Percentiles rank a stretch among this genome's conserved stretches.
These are phyloP conservation scores for Begonia masoniana DNA, from an alignment of 306 rosid genomes.

Conservation along the genomic window DNA sequence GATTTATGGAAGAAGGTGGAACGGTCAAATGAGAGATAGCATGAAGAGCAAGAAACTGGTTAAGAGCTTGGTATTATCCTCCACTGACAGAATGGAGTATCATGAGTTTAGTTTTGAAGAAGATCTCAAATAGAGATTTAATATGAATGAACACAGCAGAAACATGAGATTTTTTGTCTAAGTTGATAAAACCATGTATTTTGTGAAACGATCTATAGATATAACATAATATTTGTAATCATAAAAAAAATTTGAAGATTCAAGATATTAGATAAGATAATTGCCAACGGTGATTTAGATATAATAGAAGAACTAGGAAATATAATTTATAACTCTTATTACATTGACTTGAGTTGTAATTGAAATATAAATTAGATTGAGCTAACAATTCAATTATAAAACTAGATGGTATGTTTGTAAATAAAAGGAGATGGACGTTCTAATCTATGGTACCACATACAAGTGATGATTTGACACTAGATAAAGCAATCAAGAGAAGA, in stretches of 20 bases:
- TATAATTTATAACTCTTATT: neutral
- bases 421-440: neutral
- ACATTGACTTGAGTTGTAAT: neutral
- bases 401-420: neutral
- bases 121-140: neutral
- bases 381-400: neutral
- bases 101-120: neutral
- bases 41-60: no score
- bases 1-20: no score
- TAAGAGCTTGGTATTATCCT: no score
- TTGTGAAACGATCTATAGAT: neutral
- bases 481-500: neutral
- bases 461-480: neutral
- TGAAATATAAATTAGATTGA: neutral
- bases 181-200: neutral
- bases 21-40: no score
- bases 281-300: neutral
- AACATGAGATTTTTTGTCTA: neutral
- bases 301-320: neutral
- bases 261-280: neutral
- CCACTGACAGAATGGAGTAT: no score
- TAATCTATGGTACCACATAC: neutral
- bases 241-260: neutral
- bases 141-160: neutral
- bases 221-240: neutral